A percentile compares a stretch with the other conserved stretches of the same genome.
phyloP scores from a whole-genome alignment of 78 protist genomes.

The Dictyostelium capitatum region DNA sequence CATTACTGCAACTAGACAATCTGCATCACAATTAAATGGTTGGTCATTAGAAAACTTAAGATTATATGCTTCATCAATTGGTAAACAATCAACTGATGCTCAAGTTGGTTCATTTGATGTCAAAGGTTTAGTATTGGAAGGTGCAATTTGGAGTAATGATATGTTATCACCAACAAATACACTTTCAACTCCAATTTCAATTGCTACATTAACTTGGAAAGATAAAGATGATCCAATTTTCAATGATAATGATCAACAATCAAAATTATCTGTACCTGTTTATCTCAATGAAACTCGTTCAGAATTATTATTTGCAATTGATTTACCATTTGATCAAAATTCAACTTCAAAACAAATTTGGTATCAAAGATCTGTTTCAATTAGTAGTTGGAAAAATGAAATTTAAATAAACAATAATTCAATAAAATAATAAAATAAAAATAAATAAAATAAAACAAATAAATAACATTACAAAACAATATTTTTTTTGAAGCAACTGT shows the following conservation, averaged over 20 bases:
- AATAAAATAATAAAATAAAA: neutral
- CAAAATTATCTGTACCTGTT: conserved; percentile 77
- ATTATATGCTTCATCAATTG: conserved; percentile 48
- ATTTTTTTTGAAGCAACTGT: too few species aligned
- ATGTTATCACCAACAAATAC: conserved; percentile 31
- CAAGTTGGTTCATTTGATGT: conserved; percentile 17
- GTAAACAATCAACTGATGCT: neutral
- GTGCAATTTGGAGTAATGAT: conserved; percentile 64
- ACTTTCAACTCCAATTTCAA: conserved; percentile 34
- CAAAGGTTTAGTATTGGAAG: conserved; percentile 74
- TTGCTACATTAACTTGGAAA: conserved; percentile 72
- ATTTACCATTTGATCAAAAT: conserved; percentile 20
- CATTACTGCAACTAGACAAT: conserved; percentile 97
- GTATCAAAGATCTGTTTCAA: conserved; percentile 73
- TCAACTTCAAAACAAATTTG: conserved; percentile 62
- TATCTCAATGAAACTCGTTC: conserved; percentile 88
- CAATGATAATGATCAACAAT: neutral
- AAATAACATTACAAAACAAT: too few species aligned
- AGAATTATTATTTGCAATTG: conserved; percentile 83
- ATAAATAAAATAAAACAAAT: neutral
- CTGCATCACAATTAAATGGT: conserved; percentile 88
- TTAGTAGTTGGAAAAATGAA: conserved; percentile 59
- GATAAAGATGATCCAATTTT: conserved; percentile 62
- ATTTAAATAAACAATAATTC: conserved; percentile 11
- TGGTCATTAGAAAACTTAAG: conserved; percentile 92